A percentile compares a stretch with the other conserved stretches of the same genome.
These are phyloP conservation scores for Casuarina cunninghamiana DNA, from an alignment of 306 rosid genomes.

Conservation along the genomic window DNA sequence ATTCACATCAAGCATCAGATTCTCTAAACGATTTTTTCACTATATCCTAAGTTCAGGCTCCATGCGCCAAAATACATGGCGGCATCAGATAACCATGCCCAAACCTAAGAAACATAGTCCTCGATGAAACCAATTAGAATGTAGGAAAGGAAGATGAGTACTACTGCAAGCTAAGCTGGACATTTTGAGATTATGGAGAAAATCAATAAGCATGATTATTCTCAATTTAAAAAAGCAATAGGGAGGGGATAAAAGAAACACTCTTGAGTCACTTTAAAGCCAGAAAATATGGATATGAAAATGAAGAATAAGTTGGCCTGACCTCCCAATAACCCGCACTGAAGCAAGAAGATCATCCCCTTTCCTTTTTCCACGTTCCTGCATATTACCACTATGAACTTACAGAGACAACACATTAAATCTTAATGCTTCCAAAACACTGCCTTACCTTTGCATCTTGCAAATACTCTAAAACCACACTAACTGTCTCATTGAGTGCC, in stretches of 20 bases:
- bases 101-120: background rate
- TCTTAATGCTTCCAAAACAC: conserved; percentile 26
- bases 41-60: background rate
- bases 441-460: conserved; percentile 82
- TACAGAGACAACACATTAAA: conserved; percentile 16
- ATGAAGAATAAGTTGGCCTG: conserved; percentile 9
- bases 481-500: conserved; percentile 82
- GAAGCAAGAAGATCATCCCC: conserved; percentile 95
- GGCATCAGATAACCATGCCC: background rate
- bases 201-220: conserved; percentile 5
- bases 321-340: conserved; percentile 93
- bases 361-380: conserved; percentile 81
- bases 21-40: background rate
- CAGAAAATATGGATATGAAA: background rate
- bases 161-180: background rate
- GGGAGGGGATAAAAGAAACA: conserved; percentile 3
- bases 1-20: no score
- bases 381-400: conserved; percentile 32
- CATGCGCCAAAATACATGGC: background rate
- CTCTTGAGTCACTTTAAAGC: conserved; percentile 6
- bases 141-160: no score
- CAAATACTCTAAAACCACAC: conserved; percentile 74
- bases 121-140: background rate
- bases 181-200: background rate
- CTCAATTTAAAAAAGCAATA: conserved; percentile 11